Evolutionary conservation across 1,139 yeast genomes (phyloP), one percentile per base, ranked within the genome.

Genomic region (Scheffersomyces stambukii): DNA sequence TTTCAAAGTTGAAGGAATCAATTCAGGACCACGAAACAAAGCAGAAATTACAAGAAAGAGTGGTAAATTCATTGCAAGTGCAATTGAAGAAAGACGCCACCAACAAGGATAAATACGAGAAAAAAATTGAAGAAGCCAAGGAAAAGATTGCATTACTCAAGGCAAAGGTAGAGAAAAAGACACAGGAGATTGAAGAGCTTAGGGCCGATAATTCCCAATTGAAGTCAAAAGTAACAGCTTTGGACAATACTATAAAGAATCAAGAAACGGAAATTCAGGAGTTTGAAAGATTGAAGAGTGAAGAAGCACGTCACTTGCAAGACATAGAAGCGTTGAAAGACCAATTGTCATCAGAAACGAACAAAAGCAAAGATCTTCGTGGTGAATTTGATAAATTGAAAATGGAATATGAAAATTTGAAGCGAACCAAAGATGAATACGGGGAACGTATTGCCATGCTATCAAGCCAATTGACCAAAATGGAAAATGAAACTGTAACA

Each of bases 371-470:
- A 21, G 37, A 45, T n/a, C 19, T 41, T 2, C 32, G 50, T n/a
- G 27, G 35, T 5, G 38, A 38, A 4, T 39, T 50, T 16, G 43
- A 47, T 17, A 37, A 42, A 22, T 42, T 66, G 18, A 58, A 60
- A 30, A 32, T 46, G 5, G 77, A 75, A 25, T 58, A 62, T 23
- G 75, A 67, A 10, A 31, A 43, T 8, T 36, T 48, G 13, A 42
- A 46, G 8, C 44, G 35, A 20, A 43, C 55, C 2, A 59, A 53
- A 30, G 27, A 38, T 2, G 58, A 57, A 16, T 58, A 57, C 35
- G 40, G 59, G 0, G 47, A 46, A 11, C 51, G 52, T 25, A 53
- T 62, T 5, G 31, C 48, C 16, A 41, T 41, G 2, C 45, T 64
- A 27, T 53, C 46, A 16, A 36, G 47, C 11, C 48, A 53, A 25